These are phyloP conservation scores for Musa schizocarpa DNA, from an alignment of 176 grass and related monocot species.

Conservation along the genomic window DNA sequence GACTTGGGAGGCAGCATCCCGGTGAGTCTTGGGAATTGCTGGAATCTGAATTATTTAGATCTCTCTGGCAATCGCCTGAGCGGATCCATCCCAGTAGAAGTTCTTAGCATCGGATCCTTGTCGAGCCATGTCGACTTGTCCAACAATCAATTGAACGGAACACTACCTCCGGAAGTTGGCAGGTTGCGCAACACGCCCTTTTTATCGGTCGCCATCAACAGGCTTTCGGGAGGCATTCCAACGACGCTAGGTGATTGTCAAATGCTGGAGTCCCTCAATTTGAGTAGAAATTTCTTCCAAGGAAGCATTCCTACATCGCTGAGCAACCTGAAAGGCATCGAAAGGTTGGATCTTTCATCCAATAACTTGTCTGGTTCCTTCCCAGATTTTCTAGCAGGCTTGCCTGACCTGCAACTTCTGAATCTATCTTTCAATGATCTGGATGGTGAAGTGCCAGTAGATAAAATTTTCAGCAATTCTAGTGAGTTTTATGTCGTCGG, in stretches of 20 bases:
- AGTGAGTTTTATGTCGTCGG: conserved; percentile 25
- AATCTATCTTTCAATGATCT: conserved; percentile 56
- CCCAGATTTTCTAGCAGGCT: conserved; percentile 23
- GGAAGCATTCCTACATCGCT: conserved; percentile 48
- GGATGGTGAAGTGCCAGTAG: conserved; percentile 18
- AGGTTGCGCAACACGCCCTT: conserved; percentile 22
- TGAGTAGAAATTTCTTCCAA: conserved; percentile 39
- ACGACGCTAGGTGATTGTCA: conserved; percentile 28
- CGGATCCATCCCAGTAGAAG: conserved; percentile 32
- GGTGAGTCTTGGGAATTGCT: conserved; percentile 14
- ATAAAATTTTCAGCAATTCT: conserved; percentile 32
- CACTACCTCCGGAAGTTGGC: conserved; percentile 31
- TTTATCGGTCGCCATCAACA: conserved; percentile 34
- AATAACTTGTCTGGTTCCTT: conserved; percentile 39
- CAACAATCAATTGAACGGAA: conserved; percentile 35
- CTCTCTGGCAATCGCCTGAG: conserved; percentile 36
- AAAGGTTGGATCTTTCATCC: conserved; percentile 32
- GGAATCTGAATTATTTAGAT: conserved; percentile 26
- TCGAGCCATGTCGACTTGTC: conserved; percentile 34
- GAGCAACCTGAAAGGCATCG: conserved; percentile 12
- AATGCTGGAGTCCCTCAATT: conserved; percentile 27
- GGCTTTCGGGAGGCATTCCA: conserved; percentile 33
- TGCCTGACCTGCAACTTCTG: conserved; percentile 23
- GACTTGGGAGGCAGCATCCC: conserved; percentile 39
- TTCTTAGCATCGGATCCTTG: conserved; percentile 29